Evolutionary conservation across 805 yeast species (phyloP).

Genomic region (Saccharomyces kudriavzevii): DNA sequence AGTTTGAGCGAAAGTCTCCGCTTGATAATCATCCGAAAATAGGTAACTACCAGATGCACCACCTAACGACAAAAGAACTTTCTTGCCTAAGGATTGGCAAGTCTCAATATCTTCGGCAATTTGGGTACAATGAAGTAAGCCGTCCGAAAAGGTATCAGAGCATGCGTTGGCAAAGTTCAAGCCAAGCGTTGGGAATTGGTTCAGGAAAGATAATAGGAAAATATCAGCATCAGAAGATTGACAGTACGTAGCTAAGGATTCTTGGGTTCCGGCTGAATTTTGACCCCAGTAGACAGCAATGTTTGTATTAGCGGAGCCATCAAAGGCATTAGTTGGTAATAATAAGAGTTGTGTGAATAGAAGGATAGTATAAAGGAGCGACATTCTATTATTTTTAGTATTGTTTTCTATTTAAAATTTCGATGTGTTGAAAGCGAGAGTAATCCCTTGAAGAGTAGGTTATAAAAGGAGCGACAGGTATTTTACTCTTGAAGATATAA

Average conservation of each 20-base stretch:
- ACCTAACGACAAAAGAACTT: conserved; percentile 64
- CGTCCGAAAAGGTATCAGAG: conserved; percentile 31
- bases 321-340: conserved; percentile 22
- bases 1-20: conserved; percentile 49
- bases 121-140: conserved; percentile 40
- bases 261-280: conserved; percentile 57
- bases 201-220: conserved; percentile 61
- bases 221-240: conserved; percentile 61
- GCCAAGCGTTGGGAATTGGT: conserved; percentile 46
- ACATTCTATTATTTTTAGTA: not conserved
- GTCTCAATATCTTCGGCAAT: conserved; percentile 61
- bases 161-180: conserved; percentile 55
- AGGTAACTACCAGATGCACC: conserved; percentile 81
- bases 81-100: conserved; percentile 75
- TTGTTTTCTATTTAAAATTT: not conserved
- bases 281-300: conserved; percentile 90
- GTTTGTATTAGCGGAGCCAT: conserved; percentile 40
- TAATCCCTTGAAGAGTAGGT: not conserved
- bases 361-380: not conserved
- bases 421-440: not conserved
- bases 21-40: conserved; percentile 74
- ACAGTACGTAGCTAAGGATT: conserved; percentile 49
- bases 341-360: not conserved
- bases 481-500: not conserved
- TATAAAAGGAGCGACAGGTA: not conserved